Base-by-base conservation (phyloP, 345 rosid species). In the Aurinia saxatilis region DNA sequence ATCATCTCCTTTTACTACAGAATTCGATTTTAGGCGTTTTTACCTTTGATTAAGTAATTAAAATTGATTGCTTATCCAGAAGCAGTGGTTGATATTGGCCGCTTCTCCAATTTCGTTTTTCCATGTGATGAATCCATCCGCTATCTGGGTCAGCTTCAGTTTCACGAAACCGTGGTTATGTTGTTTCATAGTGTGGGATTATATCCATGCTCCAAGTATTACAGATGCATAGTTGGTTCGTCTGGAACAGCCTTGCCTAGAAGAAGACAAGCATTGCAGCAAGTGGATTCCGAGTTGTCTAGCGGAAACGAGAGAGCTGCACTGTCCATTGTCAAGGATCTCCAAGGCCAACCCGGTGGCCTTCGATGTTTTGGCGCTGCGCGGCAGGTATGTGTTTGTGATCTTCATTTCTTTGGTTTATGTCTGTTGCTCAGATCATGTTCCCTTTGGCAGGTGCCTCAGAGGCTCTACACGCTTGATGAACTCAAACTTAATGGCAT, bases 401-500 rank as follows among this genome's bases (percentile, higher is more conserved):
- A 1, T 17, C n/a, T n/a, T n/a, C n/a, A n/a, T n/a, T n/a, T n/a
- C n/a, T 21, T 21, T 21, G 25, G 25, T 21, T 21, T n/a, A n/a
- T n/a, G n/a, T n/a, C n/a, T n/a, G n/a, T n/a, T n/a, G n/a, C n/a
- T n/a, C n/a, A n/a, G n/a, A n/a, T n/a, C n/a, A n/a, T n/a, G n/a
- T n/a, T 23, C 27, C 1, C 31, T 27, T 29, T 30, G 3, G 23
- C 15, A 85, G 95, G 73, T 88, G 57, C 98, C 95, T 0, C 95
- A 85, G 63, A 83, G 96, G 69, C 95, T 88, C 3, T 89, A 89
- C 66, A 82, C 93, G 8, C 69, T 89, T 65, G 95, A 86, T 37
- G 98, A 89, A 73, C 66, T 92, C 76, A 89, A 78, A 70, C 75
- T 86, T 57, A 92, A 92, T 60, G 95, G 96, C 5, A 84, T 89